Percentiles rank a stretch among this genome's conserved stretches.
Conservation (phyloP, 1,284 basidiomycete genomes). For the Leccinum griseonigrum region DNA sequence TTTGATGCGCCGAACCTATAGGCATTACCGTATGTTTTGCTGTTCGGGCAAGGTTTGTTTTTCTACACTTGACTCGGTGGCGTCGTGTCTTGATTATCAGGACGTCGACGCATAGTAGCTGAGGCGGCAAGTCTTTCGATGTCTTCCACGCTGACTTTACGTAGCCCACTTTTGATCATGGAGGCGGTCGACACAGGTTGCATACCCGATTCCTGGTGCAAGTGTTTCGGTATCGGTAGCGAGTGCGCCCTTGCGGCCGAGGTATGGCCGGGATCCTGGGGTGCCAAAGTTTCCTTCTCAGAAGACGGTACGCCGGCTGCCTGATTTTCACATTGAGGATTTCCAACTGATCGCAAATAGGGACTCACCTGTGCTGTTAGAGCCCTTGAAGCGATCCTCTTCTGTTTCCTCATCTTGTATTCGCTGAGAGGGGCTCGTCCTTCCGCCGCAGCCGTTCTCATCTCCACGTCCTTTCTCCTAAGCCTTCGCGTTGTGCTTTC, state of each 20-base stretch:
- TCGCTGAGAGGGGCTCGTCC: conserved; percentile 26
- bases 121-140: conserved; percentile 20
- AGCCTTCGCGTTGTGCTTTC: conserved; percentile 27
- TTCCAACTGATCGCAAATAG: neutral
- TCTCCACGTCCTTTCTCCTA: conserved; percentile 26
- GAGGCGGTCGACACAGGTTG: neutral
- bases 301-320: neutral
- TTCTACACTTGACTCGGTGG: neutral
- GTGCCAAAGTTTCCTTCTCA: neutral
- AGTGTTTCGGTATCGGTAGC: neutral
- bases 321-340: conserved; percentile 1
- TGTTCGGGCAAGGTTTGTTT: neutral
- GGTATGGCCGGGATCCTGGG: neutral
- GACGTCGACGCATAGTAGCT: conserved; percentile 2
- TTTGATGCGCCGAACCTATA: neutral
- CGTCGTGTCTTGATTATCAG: neutral
- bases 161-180: neutral
- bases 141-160: conserved; percentile 15
- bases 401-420: conserved; percentile 23
- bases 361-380: conserved; percentile 15
- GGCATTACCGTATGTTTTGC: neutral
- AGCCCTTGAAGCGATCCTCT: conserved; percentile 11
- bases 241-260: neutral
- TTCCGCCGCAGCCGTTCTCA: conserved; percentile 20
- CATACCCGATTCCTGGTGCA: neutral